These are phyloP conservation scores for Kwoniella heveanensis DNA, from an alignment of 768 basidiomycete genomes.

Conservation along the genomic window DNA sequence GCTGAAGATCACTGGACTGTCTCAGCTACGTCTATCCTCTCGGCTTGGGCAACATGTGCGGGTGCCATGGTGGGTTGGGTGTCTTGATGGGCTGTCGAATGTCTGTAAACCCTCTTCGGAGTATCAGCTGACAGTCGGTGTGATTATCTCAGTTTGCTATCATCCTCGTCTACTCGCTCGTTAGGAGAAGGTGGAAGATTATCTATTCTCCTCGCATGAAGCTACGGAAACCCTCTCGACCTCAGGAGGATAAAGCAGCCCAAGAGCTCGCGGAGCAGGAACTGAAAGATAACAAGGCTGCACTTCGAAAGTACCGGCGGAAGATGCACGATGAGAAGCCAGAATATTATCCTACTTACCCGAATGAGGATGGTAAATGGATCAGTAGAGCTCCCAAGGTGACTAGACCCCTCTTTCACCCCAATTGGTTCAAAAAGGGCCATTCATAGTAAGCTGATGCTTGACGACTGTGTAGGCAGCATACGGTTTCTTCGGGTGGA, in stretches of 20 bases:
- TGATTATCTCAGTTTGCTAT: conserved; percentile 22
- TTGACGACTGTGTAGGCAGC: conserved; percentile 1
- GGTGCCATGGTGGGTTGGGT: conserved; percentile 43
- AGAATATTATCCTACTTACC: conserved; percentile 11
- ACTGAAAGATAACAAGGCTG: background rate
- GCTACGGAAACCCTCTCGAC: conserved; percentile 18
- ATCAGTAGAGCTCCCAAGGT: conserved; percentile 18
- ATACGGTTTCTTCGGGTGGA: conserved; percentile 19
- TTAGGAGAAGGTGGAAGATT: conserved; percentile 20
- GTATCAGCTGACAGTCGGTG: no score
- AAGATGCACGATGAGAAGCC: conserved; percentile 12
- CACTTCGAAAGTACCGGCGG: background rate
- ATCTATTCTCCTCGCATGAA: conserved; percentile 33
- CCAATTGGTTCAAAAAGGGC: background rate
- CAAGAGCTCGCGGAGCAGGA: background rate
- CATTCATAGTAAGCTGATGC: background rate
- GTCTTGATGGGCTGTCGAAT: no score
- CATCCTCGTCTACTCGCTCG: conserved; percentile 28
- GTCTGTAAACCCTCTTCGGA: background rate
- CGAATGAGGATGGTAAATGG: conserved; percentile 13
- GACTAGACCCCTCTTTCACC: background rate
- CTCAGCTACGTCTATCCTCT: conserved; percentile 34
- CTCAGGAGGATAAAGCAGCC: conserved; percentile 8
- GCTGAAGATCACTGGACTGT: conserved; percentile 45
- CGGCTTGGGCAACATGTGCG: conserved; percentile 37